Percentiles rank a stretch among this genome's conserved stretches.
These are phyloP conservation scores for Daldinia decipiens DNA, from an alignment of 495 filamentous ascomycete species.

Conservation along the genomic window DNA sequence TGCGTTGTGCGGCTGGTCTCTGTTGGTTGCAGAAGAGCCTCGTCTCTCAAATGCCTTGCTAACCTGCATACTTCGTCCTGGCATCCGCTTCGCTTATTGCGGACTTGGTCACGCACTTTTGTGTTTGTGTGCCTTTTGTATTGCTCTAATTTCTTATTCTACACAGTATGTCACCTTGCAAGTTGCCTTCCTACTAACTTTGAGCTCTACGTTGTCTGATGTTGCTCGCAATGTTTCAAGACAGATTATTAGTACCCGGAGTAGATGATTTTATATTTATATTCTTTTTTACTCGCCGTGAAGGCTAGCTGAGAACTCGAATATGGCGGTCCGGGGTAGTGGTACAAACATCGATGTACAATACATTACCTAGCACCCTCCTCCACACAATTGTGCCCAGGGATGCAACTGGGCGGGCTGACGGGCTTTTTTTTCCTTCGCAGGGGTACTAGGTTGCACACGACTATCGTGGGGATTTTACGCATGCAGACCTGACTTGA, in stretches of 20 bases:
- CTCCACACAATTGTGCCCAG: constrained; percentile 20
- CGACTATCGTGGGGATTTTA: constrained; percentile 27
- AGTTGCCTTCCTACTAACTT: constrained; percentile 9
- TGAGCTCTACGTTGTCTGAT: background rate
- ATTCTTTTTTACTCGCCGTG: constrained; percentile 10
- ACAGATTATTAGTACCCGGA: constrained; percentile 1
- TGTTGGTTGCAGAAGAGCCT: constrained; percentile 40
- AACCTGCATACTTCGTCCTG: constrained; percentile 25
- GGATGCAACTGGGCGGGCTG: constrained; percentile 35
- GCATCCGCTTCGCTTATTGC: constrained; percentile 32
- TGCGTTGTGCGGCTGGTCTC: constrained; percentile 23
- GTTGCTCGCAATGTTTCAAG: background rate
- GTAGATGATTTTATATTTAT: constrained; percentile 19
- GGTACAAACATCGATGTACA: constrained; percentile 19
- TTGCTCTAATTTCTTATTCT: constrained; percentile 14
- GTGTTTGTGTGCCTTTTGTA: constrained; percentile 11
- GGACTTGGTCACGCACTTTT: constrained; percentile 19
- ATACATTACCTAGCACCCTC: constrained; percentile 28
- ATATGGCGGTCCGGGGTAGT: constrained; percentile 21
- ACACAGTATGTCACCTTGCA: constrained; percentile 13
- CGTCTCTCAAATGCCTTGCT: constrained; percentile 28
- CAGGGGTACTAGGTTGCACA: constrained; percentile 37
- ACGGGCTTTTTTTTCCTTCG: constrained; percentile 20
- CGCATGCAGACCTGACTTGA: constrained; percentile 24
- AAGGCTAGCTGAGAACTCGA: constrained; percentile 2